phyloP scores from a whole-genome alignment of 306 rosid genomes.

The Castanea sativa region DNA sequence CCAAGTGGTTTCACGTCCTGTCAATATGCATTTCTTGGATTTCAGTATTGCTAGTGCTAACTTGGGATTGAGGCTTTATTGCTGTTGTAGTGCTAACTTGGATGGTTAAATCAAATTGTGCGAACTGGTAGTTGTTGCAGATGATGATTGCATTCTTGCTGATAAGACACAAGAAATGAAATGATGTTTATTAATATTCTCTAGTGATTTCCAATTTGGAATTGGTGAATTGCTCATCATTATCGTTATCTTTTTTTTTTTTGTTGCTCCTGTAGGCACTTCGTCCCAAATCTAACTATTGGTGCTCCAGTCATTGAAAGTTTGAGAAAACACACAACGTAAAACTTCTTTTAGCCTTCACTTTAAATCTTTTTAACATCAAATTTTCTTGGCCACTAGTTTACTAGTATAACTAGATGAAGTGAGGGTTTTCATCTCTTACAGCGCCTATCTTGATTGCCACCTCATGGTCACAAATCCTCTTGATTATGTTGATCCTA shows the following conservation, averaged over 20 bases:
- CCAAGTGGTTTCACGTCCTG: no score
- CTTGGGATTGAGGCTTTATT: background rate
- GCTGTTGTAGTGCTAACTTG: background rate
- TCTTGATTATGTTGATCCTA: conserved; percentile 79
- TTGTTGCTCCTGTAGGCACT: conserved; percentile 54
- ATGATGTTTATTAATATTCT: background rate
- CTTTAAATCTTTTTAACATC: background rate
- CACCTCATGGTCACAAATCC: conserved; percentile 98
- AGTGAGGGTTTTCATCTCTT: background rate
- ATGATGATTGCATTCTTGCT: conserved; percentile 13
- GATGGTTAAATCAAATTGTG: conserved; percentile 2
- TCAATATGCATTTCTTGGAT: background rate
- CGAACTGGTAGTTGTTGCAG: conserved; percentile 18
- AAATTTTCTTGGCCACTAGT: conserved; percentile 3
- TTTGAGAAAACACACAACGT: conserved; percentile 90
- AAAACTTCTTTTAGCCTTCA: conserved; percentile 28
- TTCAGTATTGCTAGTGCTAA: background rate
- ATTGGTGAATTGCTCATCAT: background rate
- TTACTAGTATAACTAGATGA: conserved; percentile 9
- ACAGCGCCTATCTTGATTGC: conserved; percentile 93
- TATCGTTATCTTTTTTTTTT: background rate
- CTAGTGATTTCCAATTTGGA: background rate
- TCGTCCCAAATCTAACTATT: conserved; percentile 88
- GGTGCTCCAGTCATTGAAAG: conserved; percentile 95
- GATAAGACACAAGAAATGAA: background rate